phyloP scores from a whole-genome alignment of 23 red algal genomes.

The Cyanidiococcus yangmingshanensis region DNA sequence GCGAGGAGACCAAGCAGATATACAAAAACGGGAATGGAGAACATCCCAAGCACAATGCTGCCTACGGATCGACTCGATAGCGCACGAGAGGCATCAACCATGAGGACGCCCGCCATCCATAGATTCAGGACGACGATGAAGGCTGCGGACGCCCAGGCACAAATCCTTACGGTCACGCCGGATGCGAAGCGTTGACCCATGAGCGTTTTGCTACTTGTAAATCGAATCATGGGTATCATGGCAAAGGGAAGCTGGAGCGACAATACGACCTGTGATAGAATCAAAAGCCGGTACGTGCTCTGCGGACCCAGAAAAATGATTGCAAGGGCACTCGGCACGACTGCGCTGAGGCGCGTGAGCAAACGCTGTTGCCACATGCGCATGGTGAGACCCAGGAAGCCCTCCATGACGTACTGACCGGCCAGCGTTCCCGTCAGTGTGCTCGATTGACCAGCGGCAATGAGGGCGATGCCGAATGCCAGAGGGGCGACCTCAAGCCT shows the following conservation, averaged over 20 bases:
- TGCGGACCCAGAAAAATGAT: conserved; percentile 47
- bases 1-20: neutral
- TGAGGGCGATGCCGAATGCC: conserved; percentile 67
- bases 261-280: conserved; percentile 62
- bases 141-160: conserved; percentile 58
- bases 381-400: conserved; percentile 65
- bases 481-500: conserved; percentile 41
- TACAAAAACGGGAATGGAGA: neutral
- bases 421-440: conserved; percentile 72
- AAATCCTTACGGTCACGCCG: conserved; percentile 4
- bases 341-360: conserved; percentile 42
- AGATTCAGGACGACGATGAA: conserved; percentile 64
- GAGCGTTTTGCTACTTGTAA: conserved; percentile 36
- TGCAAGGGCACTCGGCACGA: conserved; percentile 46
- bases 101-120: neutral
- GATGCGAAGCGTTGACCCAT: conserved; percentile 68
- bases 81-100: neutral
- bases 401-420: conserved; percentile 72
- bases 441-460: conserved; percentile 58
- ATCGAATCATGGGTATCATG: conserved; percentile 71
- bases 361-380: conserved; percentile 40
- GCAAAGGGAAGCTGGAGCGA: conserved; percentile 73
- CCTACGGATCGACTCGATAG: neutral
- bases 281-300: conserved; percentile 48
- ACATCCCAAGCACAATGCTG: neutral